A percentile compares a stretch with the other conserved stretches of the same genome.
Conservation (phyloP, 225 moss, liverwort and hornwort genomes). For the Ulota crispa region DNA sequence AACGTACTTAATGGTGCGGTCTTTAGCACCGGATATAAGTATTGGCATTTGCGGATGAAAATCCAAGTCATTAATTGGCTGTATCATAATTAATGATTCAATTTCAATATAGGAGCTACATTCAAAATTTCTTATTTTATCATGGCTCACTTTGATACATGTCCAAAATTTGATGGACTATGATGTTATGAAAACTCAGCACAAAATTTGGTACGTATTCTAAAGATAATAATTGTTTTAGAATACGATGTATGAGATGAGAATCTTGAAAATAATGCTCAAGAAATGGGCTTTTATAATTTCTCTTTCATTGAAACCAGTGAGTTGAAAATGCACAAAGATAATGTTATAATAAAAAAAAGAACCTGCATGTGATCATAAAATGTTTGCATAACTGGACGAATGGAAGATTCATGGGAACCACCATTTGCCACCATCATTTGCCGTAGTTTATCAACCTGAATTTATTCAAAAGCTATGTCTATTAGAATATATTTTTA, state of each 20-base stretch:
- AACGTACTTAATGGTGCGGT: conserved; percentile 82
- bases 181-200: background rate
- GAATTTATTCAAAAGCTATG: conserved; percentile 1
- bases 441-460: conserved; percentile 93
- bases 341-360: conserved; percentile 1
- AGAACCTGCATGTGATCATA: conserved; percentile 89
- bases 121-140: background rate
- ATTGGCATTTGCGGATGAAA: conserved; percentile 93
- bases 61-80: conserved; percentile 95
- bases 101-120: background rate
- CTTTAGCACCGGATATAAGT: conserved; percentile 91
- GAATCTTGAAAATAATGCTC: background rate
- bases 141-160: background rate
- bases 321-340: background rate
- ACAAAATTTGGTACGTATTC: background rate
- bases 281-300: background rate
- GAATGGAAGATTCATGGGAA: conserved; percentile 67
- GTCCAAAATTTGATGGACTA: background rate
- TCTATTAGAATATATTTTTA: background rate
- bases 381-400: conserved; percentile 92
- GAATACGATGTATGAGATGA: background rate
- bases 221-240: background rate
- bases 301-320: background rate
- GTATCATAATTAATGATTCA: conserved; percentile 19
- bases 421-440: conserved; percentile 84